A percentile compares a stretch with the other conserved stretches of the same genome.
Conservation (phyloP, 2,329 filamentous ascomycete species). For the Beauveria varroae region DNA sequence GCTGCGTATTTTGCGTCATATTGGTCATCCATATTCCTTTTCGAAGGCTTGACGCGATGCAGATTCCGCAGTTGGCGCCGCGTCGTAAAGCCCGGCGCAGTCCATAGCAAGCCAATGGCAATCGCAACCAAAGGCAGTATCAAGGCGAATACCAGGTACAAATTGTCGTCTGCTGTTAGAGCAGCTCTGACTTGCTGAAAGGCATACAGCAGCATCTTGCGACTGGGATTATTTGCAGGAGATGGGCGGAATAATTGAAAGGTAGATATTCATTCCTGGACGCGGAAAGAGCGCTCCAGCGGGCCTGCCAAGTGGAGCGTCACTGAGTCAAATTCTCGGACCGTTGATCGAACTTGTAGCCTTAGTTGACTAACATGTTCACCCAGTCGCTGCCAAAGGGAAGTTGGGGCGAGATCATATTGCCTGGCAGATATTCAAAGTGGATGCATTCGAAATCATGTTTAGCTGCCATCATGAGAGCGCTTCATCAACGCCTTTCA, state of each 20-base stretch:
- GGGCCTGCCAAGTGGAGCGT: no score
- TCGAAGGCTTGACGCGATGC: constrained; percentile 14
- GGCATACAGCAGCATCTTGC: background rate
- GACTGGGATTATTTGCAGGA: background rate
- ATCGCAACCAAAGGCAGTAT: background rate
- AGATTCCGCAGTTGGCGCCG: constrained; percentile 11
- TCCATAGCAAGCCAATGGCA: background rate
- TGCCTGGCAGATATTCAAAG: background rate
- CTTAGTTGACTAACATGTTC: no score
- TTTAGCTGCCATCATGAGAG: constrained; percentile 26
- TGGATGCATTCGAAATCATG: background rate
- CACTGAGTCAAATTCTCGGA: no score
- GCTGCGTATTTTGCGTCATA: constrained; percentile 13
- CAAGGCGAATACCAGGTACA: background rate
- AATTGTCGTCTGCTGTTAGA: background rate
- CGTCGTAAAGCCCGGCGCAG: background rate
- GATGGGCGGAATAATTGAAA: no score
- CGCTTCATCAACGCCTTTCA: no score
- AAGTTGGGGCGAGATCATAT: background rate
- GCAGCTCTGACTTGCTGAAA: background rate
- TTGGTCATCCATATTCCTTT: constrained; percentile 21
- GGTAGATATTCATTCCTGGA: no score
- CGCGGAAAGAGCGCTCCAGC: no score
- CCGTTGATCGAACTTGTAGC: no score
- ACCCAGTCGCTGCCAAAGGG: background rate